A percentile compares a stretch with the other conserved stretches of the same genome.
phyloP scores from a whole-genome alignment of 2,329 filamentous ascomycete species.

The Penicillium sp. region DNA sequence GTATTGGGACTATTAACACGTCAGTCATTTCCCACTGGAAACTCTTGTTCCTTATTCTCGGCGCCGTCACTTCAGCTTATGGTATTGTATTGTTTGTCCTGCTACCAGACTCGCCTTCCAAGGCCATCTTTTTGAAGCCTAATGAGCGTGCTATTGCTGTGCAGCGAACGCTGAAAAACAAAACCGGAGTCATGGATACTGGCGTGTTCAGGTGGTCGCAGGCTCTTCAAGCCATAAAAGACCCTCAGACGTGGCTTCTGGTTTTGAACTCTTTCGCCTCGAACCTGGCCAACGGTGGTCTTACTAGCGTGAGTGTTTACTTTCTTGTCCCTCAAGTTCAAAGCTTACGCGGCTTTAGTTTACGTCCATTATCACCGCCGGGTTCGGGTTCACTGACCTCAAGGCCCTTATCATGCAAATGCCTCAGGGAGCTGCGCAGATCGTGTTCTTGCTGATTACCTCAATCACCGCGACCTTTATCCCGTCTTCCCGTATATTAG shows the following conservation, averaged over 20 bases:
- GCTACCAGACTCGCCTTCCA: constrained; percentile 4
- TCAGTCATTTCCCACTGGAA: constrained; percentile 1
- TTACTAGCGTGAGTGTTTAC: constrained; percentile 10
- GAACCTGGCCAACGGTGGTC: constrained; percentile 12
- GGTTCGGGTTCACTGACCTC: constrained; percentile 12
- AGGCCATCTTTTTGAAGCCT: constrained; percentile 2
- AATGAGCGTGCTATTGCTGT: constrained; percentile 7
- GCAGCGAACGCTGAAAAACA: constrained; percentile 9
- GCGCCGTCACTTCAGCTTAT: constrained; percentile 3
- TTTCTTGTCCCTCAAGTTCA: too few relatives aligned
- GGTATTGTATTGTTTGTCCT: not conserved
- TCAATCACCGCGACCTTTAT: constrained; percentile 16
- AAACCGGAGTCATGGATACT: constrained; percentile 9
- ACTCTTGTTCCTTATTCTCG: constrained; percentile 9
- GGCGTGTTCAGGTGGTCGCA: constrained; percentile 11
- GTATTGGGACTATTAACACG: constrained; percentile 20
- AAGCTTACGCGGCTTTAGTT: constrained; percentile 1
- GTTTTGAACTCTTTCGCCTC: constrained; percentile 11
- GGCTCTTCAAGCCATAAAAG: constrained; percentile 5
- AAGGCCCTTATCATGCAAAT: constrained; percentile 16
- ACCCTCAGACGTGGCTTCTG: constrained; percentile 13
- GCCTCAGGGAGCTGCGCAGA: constrained; percentile 13
- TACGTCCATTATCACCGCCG: constrained; percentile 12
- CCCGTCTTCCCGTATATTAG: constrained; percentile 15
- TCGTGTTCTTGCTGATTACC: constrained; percentile 14